phyloP scores from a whole-genome alignment of 257 asterid species.

The Agastache rugosa region DNA sequence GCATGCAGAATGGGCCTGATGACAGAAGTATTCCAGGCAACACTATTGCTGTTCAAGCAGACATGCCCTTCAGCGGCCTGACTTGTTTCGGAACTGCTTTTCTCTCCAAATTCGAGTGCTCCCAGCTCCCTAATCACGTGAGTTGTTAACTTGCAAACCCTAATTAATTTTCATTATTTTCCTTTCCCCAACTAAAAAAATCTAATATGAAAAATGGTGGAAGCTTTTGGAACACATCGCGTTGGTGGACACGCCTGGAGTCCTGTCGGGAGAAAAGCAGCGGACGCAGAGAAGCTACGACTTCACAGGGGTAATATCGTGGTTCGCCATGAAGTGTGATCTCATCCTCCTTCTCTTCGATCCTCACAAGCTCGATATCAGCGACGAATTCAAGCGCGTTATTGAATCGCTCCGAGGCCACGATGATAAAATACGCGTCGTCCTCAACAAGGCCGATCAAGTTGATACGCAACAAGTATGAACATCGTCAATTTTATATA shows the following conservation, averaged over 20 bases:
- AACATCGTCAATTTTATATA: too few species aligned
- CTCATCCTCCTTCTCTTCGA: slow-evolving; percentile 61
- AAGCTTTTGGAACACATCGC: slow-evolving; percentile 57
- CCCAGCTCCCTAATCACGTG: slow-evolving; percentile 66
- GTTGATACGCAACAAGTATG: slow-evolving; percentile 62
- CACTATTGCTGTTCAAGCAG: slow-evolving; percentile 81
- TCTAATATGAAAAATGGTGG: neutral
- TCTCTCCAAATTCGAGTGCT: slow-evolving; percentile 62
- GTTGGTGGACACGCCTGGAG: slow-evolving; percentile 74
- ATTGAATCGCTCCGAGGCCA: slow-evolving; percentile 79
- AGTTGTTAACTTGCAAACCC: slow-evolving; percentile 13
- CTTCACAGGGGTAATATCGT: slow-evolving; percentile 63
- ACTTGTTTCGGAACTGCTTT: slow-evolving; percentile 59
- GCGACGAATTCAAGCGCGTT: slow-evolving; percentile 82
- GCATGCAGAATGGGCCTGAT: slow-evolving; percentile 77
- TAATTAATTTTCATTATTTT: neutral
- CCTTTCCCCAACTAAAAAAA: too few species aligned
- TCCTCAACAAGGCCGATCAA: slow-evolving; percentile 71
- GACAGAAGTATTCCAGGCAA: slow-evolving; percentile 84
- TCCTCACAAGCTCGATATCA: slow-evolving; percentile 69
- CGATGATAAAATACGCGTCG: slow-evolving; percentile 84
- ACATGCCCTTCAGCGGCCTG: slow-evolving; percentile 80
- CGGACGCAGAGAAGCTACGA: slow-evolving; percentile 61
- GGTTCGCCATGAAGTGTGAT: slow-evolving; percentile 64
- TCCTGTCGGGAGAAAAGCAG: slow-evolving; percentile 67